These are phyloP conservation scores for Capsicum chinense DNA, from an alignment of 257 asterid genomes.

Conservation along the genomic window DNA sequence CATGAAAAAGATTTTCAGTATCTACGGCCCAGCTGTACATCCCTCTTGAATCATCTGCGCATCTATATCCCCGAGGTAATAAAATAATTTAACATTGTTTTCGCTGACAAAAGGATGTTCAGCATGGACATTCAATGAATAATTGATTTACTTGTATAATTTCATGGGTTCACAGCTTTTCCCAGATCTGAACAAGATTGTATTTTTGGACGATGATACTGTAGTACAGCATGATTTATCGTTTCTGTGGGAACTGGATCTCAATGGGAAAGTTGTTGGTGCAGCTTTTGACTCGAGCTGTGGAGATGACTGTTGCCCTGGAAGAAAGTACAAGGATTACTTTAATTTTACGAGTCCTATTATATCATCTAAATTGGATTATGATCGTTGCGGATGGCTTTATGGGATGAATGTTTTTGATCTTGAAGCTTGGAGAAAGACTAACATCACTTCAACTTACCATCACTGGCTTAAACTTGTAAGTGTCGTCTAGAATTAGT, in stretches of 20 bases:
- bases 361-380: conserved; percentile 57
- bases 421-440: conserved; percentile 76
- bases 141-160: conserved; percentile 39
- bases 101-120: conserved; percentile 34
- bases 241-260: conserved; percentile 81
- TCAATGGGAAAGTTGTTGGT: conserved; percentile 77
- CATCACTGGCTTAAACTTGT: conserved; percentile 90
- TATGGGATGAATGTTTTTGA: conserved; percentile 79
- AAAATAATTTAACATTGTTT: conserved; percentile 31
- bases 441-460: conserved; percentile 67
- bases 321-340: conserved; percentile 68
- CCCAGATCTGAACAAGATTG: conserved; percentile 73
- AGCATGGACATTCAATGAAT: conserved; percentile 33
- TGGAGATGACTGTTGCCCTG: conserved; percentile 65
- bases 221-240: conserved; percentile 81
- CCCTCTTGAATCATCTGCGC: conserved; percentile 84
- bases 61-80: conserved; percentile 88
- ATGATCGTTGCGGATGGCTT: conserved; percentile 71
- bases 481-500: conserved; percentile 41
- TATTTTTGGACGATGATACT: conserved; percentile 85
- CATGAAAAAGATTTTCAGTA: conserved; percentile 54
- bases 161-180: conserved; percentile 68
- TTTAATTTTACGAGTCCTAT: conserved; percentile 68
- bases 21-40: conserved; percentile 63
- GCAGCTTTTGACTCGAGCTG: conserved; percentile 80